These are phyloP conservation scores for Chaetomium globosum DNA, from an alignment of 2,329 filamentous ascomycete species.

Conservation along the genomic window DNA sequence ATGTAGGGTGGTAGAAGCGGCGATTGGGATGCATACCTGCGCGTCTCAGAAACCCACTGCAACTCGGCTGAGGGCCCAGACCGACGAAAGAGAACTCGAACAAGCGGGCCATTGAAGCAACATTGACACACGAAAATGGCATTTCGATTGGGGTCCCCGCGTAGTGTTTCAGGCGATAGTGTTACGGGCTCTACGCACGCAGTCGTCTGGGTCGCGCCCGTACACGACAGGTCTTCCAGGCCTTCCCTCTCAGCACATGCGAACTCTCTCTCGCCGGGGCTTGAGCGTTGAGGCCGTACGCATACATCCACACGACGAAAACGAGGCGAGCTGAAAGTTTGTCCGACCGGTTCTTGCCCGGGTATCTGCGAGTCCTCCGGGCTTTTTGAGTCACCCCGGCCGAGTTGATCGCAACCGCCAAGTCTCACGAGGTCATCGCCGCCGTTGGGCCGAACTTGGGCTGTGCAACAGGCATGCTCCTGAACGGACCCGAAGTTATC, in stretches of 20 bases:
- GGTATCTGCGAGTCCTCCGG: constrained; percentile 13
- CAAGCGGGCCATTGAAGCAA: not conserved
- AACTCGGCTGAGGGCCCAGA: constrained; percentile 12
- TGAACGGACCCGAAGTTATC: constrained; percentile 21
- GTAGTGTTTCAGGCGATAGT: constrained; percentile 20
- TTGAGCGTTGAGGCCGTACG: constrained; percentile 17
- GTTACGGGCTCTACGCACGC: constrained; percentile 26
- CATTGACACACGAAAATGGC: not conserved
- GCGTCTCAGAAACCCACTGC: constrained; percentile 21
- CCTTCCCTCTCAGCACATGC: constrained; percentile 9
- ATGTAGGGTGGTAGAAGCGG: constrained; percentile 28
- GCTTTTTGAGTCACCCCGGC: constrained; percentile 20
- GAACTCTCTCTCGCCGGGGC: constrained; percentile 11
- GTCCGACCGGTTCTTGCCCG: constrained; percentile 26
- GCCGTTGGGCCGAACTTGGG: constrained; percentile 14
- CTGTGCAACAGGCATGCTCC: not conserved
- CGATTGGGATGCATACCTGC: constrained; percentile 27
- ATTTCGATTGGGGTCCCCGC: constrained; percentile 1
- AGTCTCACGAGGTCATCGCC: constrained; percentile 23
- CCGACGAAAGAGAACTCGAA: constrained; percentile 9
- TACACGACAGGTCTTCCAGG: constrained; percentile 15
- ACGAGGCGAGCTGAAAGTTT: constrained; percentile 28
- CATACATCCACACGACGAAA: not conserved
- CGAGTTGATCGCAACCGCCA: constrained; percentile 23
- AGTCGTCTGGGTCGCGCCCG: constrained; percentile 24